Evolutionary conservation across 805 yeast species (phyloP), one percentile per base, ranked within the genome.

Genomic region (Naumovozyma dairenensis): DNA sequence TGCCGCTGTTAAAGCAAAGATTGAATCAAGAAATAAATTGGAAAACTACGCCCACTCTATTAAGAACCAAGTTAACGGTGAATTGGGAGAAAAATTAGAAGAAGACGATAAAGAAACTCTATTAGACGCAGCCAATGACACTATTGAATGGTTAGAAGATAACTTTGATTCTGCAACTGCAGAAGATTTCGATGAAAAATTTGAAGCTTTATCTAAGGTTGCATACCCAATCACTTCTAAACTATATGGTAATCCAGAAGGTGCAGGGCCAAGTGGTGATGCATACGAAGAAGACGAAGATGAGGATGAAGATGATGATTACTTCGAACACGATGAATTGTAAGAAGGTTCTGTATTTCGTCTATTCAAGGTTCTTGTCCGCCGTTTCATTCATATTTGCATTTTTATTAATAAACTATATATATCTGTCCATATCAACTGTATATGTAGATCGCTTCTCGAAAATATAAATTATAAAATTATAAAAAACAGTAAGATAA

Each of bases 201-300:
- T 75, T 65, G 87, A 81, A 51, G 66, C 80, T 55, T 73, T 89
- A 60, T 73, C 80, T 43, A 73, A 80, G 50, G 66, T 80, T 53
- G 94, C 95, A 31, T 78, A 79, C 62, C 96, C 97, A 61, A 87
- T 92, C 53, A 83, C 95, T 33, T 72, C 89, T 45, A 92, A 89
- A 69, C 65, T 89, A 37, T 81, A 80, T 61, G 77, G 71, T 39
- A 74, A 70, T 38, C 74, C 69, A 30, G 69, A 61, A 38, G 71
- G 63, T 33, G 67, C 51, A 29, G 71, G 63, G 17, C 74, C 59
- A 26, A 63, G 56, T 16, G 65, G 60, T 17, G 72, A 57, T 25
- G 62, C 56, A 24, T 67, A 55, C 28, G 68, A 51, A 19, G 73
- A 60, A 7, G 69, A 61, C 24, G 80, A 69, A 13, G 79, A 71